Evolutionary conservation across 495 filamentous ascomycete species (phyloP).

Genomic region (Podospora didyma): DNA sequence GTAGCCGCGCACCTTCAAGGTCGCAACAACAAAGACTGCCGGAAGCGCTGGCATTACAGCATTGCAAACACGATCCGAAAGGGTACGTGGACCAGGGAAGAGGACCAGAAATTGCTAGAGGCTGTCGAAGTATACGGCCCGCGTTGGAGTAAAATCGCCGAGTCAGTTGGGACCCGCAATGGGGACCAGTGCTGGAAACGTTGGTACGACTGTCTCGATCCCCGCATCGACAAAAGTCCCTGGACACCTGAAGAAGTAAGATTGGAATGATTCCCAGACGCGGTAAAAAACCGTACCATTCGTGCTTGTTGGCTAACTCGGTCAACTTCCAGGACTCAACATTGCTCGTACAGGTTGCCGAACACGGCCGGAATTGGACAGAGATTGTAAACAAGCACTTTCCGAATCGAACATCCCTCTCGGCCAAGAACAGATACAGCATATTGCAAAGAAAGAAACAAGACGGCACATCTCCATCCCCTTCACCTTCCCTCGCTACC

Average conservation of each 20-base stretch:
- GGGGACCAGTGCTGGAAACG: conserved; percentile 35
- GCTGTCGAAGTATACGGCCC: conserved; percentile 33
- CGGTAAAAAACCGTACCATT: too few relatives aligned
- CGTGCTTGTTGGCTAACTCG: neutral
- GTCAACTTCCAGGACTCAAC: conserved; percentile 21
- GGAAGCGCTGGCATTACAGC: conserved; percentile 39
- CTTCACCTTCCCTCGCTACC: neutral
- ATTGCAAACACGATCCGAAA: conserved; percentile 34
- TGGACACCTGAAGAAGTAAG: conserved; percentile 30
- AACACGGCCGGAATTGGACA: conserved; percentile 31
- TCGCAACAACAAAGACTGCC: conserved; percentile 41
- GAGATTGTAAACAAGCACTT: conserved; percentile 31
- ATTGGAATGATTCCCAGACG: neutral
- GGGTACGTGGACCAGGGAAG: conserved; percentile 38
- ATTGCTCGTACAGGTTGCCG: conserved; percentile 24
- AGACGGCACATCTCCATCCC: neutral
- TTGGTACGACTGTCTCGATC: conserved; percentile 31
- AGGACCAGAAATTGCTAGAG: conserved; percentile 32
- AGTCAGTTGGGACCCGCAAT: conserved; percentile 26
- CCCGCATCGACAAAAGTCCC: conserved; percentile 29
- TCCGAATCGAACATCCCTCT: conserved; percentile 31
- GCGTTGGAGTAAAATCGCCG: conserved; percentile 32
- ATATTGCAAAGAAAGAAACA: conserved; percentile 17
- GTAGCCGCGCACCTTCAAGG: conserved; percentile 35
- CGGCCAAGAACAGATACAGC: conserved; percentile 36